These are phyloP conservation scores for Penicillium canariense DNA, from an alignment of 495 filamentous ascomycete species.

Conservation along the genomic window DNA sequence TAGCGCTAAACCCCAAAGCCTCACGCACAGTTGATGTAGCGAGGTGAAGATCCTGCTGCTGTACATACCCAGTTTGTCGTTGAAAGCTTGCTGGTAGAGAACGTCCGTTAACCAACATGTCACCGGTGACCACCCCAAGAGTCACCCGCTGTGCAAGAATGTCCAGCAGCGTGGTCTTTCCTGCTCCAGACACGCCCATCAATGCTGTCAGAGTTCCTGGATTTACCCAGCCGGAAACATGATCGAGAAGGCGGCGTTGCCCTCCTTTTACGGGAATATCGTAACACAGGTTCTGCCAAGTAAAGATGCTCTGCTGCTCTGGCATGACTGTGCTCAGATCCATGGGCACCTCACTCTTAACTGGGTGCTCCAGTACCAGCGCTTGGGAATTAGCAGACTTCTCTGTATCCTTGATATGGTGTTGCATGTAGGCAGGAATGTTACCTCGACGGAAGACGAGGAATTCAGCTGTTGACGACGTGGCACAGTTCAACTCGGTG, in stretches of 20 bases:
- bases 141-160: neutral
- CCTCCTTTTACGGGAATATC: no score
- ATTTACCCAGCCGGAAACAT: neutral
- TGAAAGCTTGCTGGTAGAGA: neutral
- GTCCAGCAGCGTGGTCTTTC: neutral
- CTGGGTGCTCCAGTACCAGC: neutral
- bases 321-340: no score
- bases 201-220: neutral
- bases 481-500: neutral
- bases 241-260: neutral
- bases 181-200: neutral
- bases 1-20: neutral
- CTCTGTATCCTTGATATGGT: neutral
- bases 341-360: neutral
- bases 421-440: no score
- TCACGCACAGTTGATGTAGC: neutral
- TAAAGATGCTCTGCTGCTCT: no score
- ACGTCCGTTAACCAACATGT: neutral
- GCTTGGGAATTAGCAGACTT: neutral
- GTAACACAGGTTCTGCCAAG: no score
- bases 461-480: conserved; percentile 36
- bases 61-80: neutral
- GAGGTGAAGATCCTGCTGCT: neutral
- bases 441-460: conserved; percentile 41
- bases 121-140: neutral